phyloP scores from a whole-genome alignment of 2,329 filamentous ascomycete genomes.

The Talaromyces sp. region DNA sequence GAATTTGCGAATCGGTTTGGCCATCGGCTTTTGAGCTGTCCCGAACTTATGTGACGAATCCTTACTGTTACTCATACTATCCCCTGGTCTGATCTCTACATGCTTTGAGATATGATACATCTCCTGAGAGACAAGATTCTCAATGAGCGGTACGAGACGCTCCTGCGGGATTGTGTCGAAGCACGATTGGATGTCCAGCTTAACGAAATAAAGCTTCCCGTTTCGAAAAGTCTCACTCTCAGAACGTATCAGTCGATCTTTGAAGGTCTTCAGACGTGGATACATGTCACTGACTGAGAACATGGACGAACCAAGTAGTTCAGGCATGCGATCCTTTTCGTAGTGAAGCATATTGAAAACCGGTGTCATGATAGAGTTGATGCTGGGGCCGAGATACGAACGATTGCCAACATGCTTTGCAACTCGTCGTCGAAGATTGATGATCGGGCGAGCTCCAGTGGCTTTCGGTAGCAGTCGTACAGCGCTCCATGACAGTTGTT shows the following conservation, averaged over 20 bases:
- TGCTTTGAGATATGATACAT: slow-evolving; percentile 72
- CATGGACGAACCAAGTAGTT: slow-evolving; percentile 70
- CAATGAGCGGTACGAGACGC: slow-evolving; percentile 65
- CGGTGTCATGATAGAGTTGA: slow-evolving; percentile 68
- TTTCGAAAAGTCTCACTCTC: neutral
- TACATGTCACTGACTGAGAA: slow-evolving; percentile 82
- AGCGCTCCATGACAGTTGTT: slow-evolving; percentile 71
- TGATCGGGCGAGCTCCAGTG: slow-evolving; percentile 73
- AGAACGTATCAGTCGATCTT: slow-evolving; percentile 31
- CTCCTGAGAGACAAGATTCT: slow-evolving; percentile 52
- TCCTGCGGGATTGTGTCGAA: slow-evolving; percentile 93
- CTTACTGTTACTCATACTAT: slow-evolving; percentile 21
- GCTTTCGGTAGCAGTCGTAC: slow-evolving; percentile 81
- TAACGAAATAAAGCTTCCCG: slow-evolving; percentile 72
- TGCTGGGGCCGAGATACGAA: slow-evolving; percentile 55
- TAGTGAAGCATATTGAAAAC: slow-evolving; percentile 73
- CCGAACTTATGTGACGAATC: slow-evolving; percentile 12
- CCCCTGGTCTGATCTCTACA: slow-evolving; percentile 62
- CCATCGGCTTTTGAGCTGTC: neutral
- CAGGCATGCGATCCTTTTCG: slow-evolving; percentile 62
- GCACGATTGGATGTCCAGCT: slow-evolving; percentile 85
- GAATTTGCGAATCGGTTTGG: slow-evolving; percentile 46
- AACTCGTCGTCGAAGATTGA: slow-evolving; percentile 71
- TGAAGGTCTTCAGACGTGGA: slow-evolving; percentile 67
- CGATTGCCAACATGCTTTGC: slow-evolving; percentile 49